Base-by-base conservation (phyloP, 208 protist genomes). In the Acanthamoeba lenticulata region DNA sequence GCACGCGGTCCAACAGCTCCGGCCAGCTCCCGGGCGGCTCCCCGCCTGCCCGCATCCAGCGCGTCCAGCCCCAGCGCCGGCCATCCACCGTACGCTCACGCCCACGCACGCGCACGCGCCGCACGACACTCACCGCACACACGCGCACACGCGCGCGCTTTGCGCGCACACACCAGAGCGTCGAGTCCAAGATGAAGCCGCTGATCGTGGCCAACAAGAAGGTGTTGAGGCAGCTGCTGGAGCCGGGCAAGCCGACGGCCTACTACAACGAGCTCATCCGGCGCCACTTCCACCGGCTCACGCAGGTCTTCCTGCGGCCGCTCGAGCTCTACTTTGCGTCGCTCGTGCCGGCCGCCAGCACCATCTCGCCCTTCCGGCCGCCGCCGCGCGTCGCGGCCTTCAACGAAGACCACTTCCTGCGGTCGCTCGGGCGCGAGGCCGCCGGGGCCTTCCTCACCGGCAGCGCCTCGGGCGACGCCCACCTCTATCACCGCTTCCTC, bases 181-280 rank as follows among this genome's bases (percentile, higher is more conserved):
- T 86, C 42, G 77, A 52, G 2, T 60, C 77, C 9, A 86, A 86
- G 7, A 86, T 86, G 77, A 86, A 38, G 45, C 77, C 77, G 38
- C 40, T 86, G 3, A 32, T 86, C 29, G 77, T 86, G 24, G 77
- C 29, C 9, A 86, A 86, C 45, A 86, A 86, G 77, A 55, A 57
- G n/a, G 77, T 86, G 19, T 44, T 86, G 42, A 86, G 57, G 45
- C 77, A 86, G 45, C 77, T 86, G 13, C 77, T 86, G n/a, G 45
- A 57, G 38, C 77, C 77, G 11, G 45, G n/a, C n/a, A n/a, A n/a
- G n/a, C n/a, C n/a, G n/a, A n/a, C 11, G 77, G 29, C 44, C 29
- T 86, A 86, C 45, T 86, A 86, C 77, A 86, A 86, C 45, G 77
- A 86, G 29, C 45, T 86, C 27, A 86, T 86, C 29, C 77, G 77